phyloP scores from a whole-genome alignment of 164 flowering plant genomes.

The Stephania japonica region DNA sequence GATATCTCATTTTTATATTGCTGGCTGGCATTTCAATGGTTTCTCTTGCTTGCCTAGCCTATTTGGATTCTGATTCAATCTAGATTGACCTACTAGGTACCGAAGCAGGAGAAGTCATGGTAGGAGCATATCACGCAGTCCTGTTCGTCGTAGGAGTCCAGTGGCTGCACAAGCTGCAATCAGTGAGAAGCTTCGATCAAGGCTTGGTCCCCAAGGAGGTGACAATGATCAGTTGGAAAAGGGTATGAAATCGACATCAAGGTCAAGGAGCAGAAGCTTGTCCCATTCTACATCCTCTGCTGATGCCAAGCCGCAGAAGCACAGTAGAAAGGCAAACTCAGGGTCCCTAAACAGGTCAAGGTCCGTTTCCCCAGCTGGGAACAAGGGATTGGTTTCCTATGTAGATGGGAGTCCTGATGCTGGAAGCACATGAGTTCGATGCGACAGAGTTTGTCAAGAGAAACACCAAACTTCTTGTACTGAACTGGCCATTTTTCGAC shows the following conservation, averaged over 20 bases:
- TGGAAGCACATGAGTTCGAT: slow-evolving; percentile 8
- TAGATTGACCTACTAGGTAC: slow-evolving; percentile 19
- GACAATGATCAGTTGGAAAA: slow-evolving; percentile 19
- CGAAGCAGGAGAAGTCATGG: slow-evolving; percentile 39
- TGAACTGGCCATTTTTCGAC: neutral
- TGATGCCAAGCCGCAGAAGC: slow-evolving; percentile 24
- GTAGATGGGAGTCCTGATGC: slow-evolving; percentile 42
- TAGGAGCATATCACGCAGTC: slow-evolving; percentile 48
- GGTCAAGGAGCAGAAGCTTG: slow-evolving; percentile 33
- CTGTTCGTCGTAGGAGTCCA: slow-evolving; percentile 36
- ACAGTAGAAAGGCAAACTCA: slow-evolving; percentile 13
- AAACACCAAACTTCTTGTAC: neutral
- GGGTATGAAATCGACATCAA: slow-evolving; percentile 17
- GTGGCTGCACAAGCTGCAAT: slow-evolving; percentile 29
- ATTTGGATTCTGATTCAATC: neutral
- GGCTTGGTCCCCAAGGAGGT: slow-evolving; percentile 42
- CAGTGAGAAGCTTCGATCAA: slow-evolving; percentile 48
- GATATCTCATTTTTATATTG: neutral
- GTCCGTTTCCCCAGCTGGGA: slow-evolving; percentile 46
- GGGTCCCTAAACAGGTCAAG: slow-evolving; percentile 36
- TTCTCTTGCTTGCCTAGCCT: neutral
- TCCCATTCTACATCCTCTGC: slow-evolving; percentile 35
- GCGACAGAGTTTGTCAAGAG: neutral
- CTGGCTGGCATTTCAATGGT: neutral
- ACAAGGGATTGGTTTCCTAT: slow-evolving; percentile 51